These are phyloP conservation scores for Xenosphaeropsis pyriputrescens DNA, from an alignment of 2,329 filamentous ascomycete genomes.

Conservation along the genomic window DNA sequence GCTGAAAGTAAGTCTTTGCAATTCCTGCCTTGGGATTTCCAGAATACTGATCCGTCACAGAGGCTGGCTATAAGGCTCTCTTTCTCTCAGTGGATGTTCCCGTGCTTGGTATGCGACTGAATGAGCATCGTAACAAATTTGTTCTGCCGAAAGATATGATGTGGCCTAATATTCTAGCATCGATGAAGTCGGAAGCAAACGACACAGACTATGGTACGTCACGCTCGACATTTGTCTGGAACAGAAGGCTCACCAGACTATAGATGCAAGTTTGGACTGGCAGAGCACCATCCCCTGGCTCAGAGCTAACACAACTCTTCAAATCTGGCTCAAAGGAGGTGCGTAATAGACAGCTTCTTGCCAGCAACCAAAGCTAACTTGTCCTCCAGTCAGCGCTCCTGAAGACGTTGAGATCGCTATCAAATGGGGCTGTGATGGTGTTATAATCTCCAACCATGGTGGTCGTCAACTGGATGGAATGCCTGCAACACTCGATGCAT, in stretches of 20 bases:
- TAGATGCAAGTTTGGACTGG: constrained; percentile 61
- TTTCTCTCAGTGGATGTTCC: constrained; percentile 40
- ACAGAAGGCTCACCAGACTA: constrained; percentile 5
- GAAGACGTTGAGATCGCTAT: constrained; percentile 42
- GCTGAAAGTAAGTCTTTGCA: constrained; percentile 17
- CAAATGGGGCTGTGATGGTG: constrained; percentile 43
- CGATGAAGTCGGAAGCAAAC: neutral
- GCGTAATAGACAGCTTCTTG: no score
- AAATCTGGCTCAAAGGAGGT: constrained; percentile 50
- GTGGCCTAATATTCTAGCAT: constrained; percentile 9
- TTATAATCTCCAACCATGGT: constrained; percentile 54
- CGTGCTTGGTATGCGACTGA: constrained; percentile 30
- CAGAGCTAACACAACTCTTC: constrained; percentile 33
- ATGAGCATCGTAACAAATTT: constrained; percentile 14
- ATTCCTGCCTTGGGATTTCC: no score
- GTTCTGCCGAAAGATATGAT: constrained; percentile 9
- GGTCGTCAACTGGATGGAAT: constrained; percentile 28
- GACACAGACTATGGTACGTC: neutral
- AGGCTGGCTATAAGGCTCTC: constrained; percentile 29
- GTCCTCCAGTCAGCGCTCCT: constrained; percentile 35
- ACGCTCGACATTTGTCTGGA: constrained; percentile 10
- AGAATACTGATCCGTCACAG: no score
- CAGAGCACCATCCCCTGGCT: constrained; percentile 51
- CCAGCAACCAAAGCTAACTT: no score
- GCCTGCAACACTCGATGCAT: constrained; percentile 21